phyloP scores from a whole-genome alignment of 768 basidiomycete genomes.

The Lentinus brumalis region DNA sequence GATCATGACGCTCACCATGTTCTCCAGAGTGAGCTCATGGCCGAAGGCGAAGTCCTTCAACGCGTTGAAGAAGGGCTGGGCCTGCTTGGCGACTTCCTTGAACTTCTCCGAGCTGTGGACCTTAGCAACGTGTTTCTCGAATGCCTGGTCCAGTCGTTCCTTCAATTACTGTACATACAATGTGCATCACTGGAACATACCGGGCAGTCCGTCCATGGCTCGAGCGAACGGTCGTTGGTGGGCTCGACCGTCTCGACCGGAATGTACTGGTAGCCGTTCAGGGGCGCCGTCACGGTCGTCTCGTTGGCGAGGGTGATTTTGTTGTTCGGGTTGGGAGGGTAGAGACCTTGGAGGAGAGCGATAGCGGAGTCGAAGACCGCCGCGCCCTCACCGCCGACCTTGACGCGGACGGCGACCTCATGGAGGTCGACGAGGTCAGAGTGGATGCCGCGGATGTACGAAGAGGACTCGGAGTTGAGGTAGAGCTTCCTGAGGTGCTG shows the following conservation, averaged over 20 bases:
- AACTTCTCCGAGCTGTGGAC: conserved; percentile 68
- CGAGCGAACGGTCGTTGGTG: conserved; percentile 77
- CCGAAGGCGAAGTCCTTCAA: conserved; percentile 75
- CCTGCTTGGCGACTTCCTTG: conserved; percentile 58
- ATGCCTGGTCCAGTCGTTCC: conserved; percentile 43
- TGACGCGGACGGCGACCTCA: conserved; percentile 76
- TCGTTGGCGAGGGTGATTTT: conserved; percentile 80
- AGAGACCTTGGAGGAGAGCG: conserved; percentile 83
- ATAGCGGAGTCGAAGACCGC: conserved; percentile 87
- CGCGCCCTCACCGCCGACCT: conserved; percentile 83
- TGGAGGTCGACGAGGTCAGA: conserved; percentile 71
- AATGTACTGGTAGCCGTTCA: conserved; percentile 80
- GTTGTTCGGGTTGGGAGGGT: conserved; percentile 76
- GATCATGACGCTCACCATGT: conserved; percentile 53
- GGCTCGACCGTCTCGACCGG: conserved; percentile 92
- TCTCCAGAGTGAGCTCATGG: conserved; percentile 64
- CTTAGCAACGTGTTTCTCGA: conserved; percentile 60
- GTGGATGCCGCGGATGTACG: conserved; percentile 67
- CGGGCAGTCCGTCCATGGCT: conserved; percentile 74
- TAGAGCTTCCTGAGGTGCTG: conserved; percentile 63
- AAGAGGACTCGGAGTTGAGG: conserved; percentile 64
- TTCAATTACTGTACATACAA: conserved; percentile 1
- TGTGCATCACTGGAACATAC: conserved; percentile 34
- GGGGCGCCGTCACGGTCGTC: conserved; percentile 67
- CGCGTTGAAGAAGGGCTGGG: conserved; percentile 64